Evolutionary conservation across 2,329 filamentous ascomycete species (phyloP).

Genomic region (Lachnellula subtilissima): DNA sequence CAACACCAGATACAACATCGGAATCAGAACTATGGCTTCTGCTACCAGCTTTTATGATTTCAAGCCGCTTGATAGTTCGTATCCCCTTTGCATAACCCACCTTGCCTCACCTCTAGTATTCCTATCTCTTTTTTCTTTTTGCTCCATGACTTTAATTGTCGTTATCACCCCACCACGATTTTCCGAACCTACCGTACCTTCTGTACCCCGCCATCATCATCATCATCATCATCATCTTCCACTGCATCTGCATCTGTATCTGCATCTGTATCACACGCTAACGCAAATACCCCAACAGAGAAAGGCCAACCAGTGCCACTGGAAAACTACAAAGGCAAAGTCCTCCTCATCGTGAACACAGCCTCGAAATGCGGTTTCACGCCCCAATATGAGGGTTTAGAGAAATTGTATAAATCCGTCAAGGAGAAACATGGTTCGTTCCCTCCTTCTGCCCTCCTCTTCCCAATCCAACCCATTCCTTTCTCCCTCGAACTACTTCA

Average conservation of each 20-base stretch:
- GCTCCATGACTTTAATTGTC: neutral
- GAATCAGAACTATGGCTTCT: constrained; percentile 51
- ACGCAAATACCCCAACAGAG: constrained; percentile 44
- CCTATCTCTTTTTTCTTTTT: neutral
- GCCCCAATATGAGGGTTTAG: constrained; percentile 85
- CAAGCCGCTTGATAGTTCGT: constrained; percentile 74
- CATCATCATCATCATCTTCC: too few relatives aligned
- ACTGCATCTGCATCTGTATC: too few relatives aligned
- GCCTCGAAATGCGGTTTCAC: constrained; percentile 99
- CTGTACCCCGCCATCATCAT: constrained; percentile 1
- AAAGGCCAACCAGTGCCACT: constrained; percentile 70
- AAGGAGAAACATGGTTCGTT: constrained; percentile 49
- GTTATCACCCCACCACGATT: neutral
- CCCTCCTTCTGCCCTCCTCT: constrained; percentile 31
- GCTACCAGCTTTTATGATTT: constrained; percentile 77
- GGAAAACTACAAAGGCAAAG: constrained; percentile 75
- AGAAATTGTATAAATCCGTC: constrained; percentile 80
- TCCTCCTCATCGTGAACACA: constrained; percentile 94
- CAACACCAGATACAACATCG: neutral
- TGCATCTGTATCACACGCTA: neutral
- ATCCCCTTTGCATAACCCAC: neutral
- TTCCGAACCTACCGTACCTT: neutral
- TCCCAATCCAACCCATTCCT: constrained; percentile 1
- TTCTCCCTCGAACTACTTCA: neutral
- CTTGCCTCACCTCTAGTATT: neutral